Evolutionary conservation across 768 basidiomycete species (phyloP).

Genomic region (Myochromella boudieri): DNA sequence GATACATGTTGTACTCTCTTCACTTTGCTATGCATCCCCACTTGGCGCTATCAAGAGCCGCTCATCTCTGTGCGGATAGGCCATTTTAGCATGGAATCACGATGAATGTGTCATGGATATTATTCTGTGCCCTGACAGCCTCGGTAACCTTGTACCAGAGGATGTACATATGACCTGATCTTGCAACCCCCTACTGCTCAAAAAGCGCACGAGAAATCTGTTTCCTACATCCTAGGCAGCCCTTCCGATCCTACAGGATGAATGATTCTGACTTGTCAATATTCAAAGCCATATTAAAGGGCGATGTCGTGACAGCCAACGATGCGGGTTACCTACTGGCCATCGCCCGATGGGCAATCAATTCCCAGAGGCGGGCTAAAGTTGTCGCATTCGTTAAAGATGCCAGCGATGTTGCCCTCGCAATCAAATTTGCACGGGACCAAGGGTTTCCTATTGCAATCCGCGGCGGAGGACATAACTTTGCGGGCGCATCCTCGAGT

Average conservation of each 20-base stretch:
- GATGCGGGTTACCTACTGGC: conserved; percentile 29
- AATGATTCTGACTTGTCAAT: background rate
- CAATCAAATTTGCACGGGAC: conserved; percentile 26
- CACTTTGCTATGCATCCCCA: too few species aligned
- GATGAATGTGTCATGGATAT: too few species aligned
- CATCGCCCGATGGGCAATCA: conserved; percentile 34
- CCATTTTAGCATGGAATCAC: too few species aligned
- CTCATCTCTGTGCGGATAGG: too few species aligned
- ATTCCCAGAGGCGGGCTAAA: too few species aligned
- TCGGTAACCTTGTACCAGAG: too few species aligned
- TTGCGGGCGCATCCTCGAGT: conserved; percentile 32
- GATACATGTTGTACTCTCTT: too few species aligned
- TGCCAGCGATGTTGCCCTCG: conserved; percentile 27
- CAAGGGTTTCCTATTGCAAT: conserved; percentile 31
- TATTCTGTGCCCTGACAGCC: too few species aligned
- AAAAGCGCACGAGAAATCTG: too few species aligned
- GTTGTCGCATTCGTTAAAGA: conserved; percentile 34
- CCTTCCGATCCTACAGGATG: background rate
- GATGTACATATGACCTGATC: too few species aligned
- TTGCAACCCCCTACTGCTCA: too few species aligned
- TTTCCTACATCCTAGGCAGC: background rate
- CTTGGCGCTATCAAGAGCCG: too few species aligned
- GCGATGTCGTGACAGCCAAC: conserved; percentile 16
- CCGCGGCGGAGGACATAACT: conserved; percentile 37
- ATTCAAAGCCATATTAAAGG: conserved; percentile 11